Percentiles rank a stretch among this genome's conserved stretches.
phyloP scores from a whole-genome alignment of 345 rosid genomes.

The Rhodamnia argentea region DNA sequence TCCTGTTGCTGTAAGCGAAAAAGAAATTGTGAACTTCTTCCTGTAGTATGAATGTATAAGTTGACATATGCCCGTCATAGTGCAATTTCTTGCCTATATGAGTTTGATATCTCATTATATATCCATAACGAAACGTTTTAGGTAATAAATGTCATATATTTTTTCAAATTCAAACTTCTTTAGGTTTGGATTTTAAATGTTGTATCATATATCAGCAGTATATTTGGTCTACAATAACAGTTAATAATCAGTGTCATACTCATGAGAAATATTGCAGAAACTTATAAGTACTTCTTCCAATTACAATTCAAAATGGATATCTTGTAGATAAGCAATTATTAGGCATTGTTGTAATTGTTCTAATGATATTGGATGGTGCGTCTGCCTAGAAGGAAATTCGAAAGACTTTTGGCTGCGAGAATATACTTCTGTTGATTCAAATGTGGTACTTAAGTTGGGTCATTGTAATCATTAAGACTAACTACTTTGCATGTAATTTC shows the following conservation, averaged over 20 bases:
- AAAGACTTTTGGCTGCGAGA: neutral
- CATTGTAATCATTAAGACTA: neutral
- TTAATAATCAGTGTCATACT: neutral
- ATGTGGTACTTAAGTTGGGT: neutral
- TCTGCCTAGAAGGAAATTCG: neutral
- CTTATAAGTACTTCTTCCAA: neutral
- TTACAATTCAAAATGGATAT: neutral
- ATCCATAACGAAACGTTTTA: neutral
- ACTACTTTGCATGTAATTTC: neutral
- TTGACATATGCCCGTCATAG: neutral
- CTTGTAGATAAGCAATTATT: neutral
- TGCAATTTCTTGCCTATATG: neutral
- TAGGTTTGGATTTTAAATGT: neutral
- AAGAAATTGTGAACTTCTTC: neutral
- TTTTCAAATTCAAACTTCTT: neutral
- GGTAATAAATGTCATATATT: neutral
- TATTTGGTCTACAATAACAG: neutral
- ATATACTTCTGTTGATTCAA: neutral
- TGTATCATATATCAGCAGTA: neutral
- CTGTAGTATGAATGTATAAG: neutral
- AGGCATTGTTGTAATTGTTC: neutral
- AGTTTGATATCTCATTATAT: neutral
- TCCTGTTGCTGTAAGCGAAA: neutral
- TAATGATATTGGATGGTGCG: neutral
- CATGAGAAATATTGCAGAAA: neutral